Evolutionary conservation across 1,284 basidiomycete genomes (phyloP), one percentile per base, ranked within the genome.

Genomic region (Tylopilus sp.): DNA sequence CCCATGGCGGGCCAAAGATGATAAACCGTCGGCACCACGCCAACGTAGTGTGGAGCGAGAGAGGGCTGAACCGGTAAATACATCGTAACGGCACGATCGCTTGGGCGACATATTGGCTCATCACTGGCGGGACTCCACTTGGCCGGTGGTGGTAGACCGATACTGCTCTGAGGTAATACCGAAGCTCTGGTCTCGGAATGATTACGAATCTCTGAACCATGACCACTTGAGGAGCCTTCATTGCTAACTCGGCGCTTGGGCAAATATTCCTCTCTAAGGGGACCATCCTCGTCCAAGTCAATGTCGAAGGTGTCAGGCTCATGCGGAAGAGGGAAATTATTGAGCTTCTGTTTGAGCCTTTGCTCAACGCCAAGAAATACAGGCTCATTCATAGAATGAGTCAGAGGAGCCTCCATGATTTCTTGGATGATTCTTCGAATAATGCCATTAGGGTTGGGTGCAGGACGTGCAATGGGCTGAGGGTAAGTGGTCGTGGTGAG

Each of bases 381-480:
- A 1, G 88, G 88, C 53, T 83, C 78, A 1, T 81, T 76, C 48
- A 75, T 68, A 32, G 61, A 53, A 46, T 65, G 58, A 43, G 66
- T 59, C 0, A 67, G 56, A 14, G 80, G 75, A 9, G 78, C 78
- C 51, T 81, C 76, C 41, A 82, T 74, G 37, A 90, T 79, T 59
- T 84, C 84, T 51, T 88, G 86, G 22, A 91, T 77, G n/a, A 80
- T 76, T 67, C 77, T 83, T 37, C 85, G 82, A 59, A 90, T 73
- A 50, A 90, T 80, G 7, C 77, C 76, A 65, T 83, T 79, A 0
- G 87, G 86, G 58, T 81, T 89, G 7, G 79, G 74, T 7, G 82
- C 88, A 1, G 89, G 88, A 10, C 89, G 83, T 8, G 84, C 85
- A 55, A 91, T 90, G n/a, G 87, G 88, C 62, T 89, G 86, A 39